Conservation (phyloP, 2,329 filamentous ascomycete genomes). For the Penicillium griseofulvum region DNA sequence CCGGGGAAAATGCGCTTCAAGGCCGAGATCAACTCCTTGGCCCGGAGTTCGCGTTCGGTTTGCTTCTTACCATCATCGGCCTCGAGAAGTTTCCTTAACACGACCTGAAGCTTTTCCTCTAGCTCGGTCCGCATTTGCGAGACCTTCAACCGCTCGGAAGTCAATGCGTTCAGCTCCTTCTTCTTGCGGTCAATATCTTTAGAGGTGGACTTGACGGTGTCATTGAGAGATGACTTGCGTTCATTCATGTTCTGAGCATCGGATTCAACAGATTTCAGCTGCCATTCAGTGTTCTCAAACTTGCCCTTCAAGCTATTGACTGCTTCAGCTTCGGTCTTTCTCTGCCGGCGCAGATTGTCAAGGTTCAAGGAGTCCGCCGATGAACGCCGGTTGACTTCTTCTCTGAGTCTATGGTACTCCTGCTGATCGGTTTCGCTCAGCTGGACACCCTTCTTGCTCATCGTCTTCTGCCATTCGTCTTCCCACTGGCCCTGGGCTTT, state of each 20-base stretch:
- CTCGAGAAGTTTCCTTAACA: conserved; percentile 75
- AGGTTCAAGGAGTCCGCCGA: conserved; percentile 78
- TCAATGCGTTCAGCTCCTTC: conserved; percentile 81
- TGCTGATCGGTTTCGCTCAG: conserved; percentile 82
- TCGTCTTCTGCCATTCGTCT: conserved; percentile 76
- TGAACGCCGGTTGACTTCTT: conserved; percentile 79
- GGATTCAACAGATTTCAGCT: conserved; percentile 68
- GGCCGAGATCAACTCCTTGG: conserved; percentile 78
- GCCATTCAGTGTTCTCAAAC: conserved; percentile 73
- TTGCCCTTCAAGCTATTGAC: conserved; percentile 86
- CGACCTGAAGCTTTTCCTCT: conserved; percentile 84
- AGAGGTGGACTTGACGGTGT: conserved; percentile 64
- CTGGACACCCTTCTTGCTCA: conserved; percentile 82
- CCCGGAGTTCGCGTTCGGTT: conserved; percentile 73
- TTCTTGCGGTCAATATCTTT: conserved; percentile 84
- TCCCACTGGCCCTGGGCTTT: conserved; percentile 89
- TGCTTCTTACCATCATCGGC: conserved; percentile 83
- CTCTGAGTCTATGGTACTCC: conserved; percentile 80
- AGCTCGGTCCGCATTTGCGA: conserved; percentile 82
- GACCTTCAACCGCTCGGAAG: conserved; percentile 77
- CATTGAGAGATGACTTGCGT: conserved; percentile 63
- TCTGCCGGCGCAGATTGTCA: conserved; percentile 80
- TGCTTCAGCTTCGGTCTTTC: conserved; percentile 88
- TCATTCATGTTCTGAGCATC: conserved; percentile 69
- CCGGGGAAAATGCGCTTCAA: conserved; percentile 90